These are phyloP conservation scores for Tagetes patula DNA, from an alignment of 129 eudicot genomes.

Conservation along the genomic window DNA sequence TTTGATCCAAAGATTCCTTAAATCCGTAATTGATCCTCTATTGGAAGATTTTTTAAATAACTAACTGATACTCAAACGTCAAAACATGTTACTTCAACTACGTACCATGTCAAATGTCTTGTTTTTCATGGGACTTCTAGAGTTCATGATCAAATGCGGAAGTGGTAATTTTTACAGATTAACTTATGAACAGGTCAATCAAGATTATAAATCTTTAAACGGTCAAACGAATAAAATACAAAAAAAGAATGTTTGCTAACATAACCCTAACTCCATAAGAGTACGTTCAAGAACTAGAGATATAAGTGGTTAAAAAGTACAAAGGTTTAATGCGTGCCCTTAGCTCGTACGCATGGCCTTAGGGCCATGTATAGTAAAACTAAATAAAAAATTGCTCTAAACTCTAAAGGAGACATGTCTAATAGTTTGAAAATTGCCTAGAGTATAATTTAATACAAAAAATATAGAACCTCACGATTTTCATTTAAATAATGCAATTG, in stretches of 20 bases:
- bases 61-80: not conserved
- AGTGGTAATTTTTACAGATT: not conserved
- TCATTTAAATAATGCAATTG: not conserved
- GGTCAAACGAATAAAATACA: not conserved
- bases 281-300: not conserved
- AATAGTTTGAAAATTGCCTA: not conserved
- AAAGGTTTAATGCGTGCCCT: no score
- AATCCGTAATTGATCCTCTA: not conserved
- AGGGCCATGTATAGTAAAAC: no score
- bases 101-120: not conserved
- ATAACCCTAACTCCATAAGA: not conserved
- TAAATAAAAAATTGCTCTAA: no score
- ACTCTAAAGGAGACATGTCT: not conserved
- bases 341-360: no score
- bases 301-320: not conserved
- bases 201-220: not conserved
- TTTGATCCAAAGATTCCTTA: constrained; percentile 10
- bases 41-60: not conserved
- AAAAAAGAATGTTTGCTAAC: no score
- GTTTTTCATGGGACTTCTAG: constrained; percentile 13
- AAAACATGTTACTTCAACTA: not conserved
- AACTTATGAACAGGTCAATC: not conserved
- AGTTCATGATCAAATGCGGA: constrained; percentile 3
- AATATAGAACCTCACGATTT: not conserved
- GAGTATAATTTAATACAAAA: not conserved